phyloP scores from a whole-genome alignment of 164 flowering plant species.

The Magnolia sinica region DNA sequence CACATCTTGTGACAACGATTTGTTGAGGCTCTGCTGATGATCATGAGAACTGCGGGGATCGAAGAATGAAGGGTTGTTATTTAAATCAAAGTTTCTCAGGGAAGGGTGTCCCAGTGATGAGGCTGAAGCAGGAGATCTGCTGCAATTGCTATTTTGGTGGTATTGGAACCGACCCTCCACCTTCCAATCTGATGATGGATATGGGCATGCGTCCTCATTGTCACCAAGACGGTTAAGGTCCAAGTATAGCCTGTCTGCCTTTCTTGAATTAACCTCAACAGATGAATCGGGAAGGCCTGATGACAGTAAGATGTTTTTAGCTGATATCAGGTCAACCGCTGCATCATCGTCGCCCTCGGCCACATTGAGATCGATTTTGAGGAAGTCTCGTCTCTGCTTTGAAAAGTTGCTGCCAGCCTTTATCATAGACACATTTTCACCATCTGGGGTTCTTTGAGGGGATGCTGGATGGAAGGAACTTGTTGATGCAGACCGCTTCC shows the following conservation, averaged over 20 bases:
- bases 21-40: not conserved
- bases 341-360: constrained; percentile 25
- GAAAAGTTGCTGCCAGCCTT: constrained; percentile 2
- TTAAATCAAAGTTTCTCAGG: constrained; percentile 28
- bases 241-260: constrained; percentile 14
- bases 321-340: constrained; percentile 1
- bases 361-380: constrained; percentile 40
- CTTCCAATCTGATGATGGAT: constrained; percentile 6
- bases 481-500: constrained; percentile 28
- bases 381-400: constrained; percentile 9
- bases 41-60: constrained; percentile 14
- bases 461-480: constrained; percentile 32
- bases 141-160: constrained; percentile 1
- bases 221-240: constrained; percentile 33
- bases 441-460: constrained; percentile 3
- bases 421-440: constrained; percentile 8
- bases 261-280: constrained; percentile 19
- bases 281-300: constrained; percentile 14
- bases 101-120: constrained; percentile 1
- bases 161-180: not conserved
- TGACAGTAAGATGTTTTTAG: not conserved
- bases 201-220: constrained; percentile 18
- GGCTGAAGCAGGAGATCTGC: constrained; percentile 10
- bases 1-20: not conserved
- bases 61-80: constrained; percentile 19